phyloP scores from a whole-genome alignment of 179 eudicot species.

The Carnegiea gigantea region DNA sequence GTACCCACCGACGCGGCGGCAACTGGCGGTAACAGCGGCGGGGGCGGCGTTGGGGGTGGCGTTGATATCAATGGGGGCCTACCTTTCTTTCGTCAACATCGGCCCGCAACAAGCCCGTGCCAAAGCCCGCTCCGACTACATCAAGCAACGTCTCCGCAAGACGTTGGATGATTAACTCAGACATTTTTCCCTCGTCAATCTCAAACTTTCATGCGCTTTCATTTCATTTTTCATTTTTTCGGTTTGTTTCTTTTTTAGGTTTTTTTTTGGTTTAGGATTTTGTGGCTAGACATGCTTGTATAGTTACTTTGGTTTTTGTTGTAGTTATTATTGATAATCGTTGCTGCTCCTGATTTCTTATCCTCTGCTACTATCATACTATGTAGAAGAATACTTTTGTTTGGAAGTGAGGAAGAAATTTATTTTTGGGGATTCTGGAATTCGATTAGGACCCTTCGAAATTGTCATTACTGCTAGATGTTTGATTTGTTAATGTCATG shows the following conservation, averaged over 20 bases:
- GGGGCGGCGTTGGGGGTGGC: slow-evolving; percentile 41
- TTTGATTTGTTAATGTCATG: too few species aligned
- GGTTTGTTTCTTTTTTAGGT: background rate
- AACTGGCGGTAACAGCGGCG: slow-evolving; percentile 35
- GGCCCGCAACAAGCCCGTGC: slow-evolving; percentile 59
- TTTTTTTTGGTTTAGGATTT: background rate
- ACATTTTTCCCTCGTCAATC: background rate
- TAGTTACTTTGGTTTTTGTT: background rate
- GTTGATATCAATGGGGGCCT: slow-evolving; percentile 44
- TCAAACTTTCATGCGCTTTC: background rate
- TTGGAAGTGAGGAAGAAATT: too few species aligned
- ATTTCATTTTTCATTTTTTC: background rate
- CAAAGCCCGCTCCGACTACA: slow-evolving; percentile 52
- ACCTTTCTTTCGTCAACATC: slow-evolving; percentile 52
- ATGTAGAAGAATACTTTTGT: too few species aligned
- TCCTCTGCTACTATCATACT: too few species aligned
- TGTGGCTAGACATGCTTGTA: background rate
- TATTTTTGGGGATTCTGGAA: too few species aligned
- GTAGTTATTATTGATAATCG: too few species aligned
- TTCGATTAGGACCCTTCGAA: too few species aligned
- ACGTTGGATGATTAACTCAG: slow-evolving; percentile 42
- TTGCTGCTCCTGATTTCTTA: too few species aligned
- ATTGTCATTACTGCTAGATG: too few species aligned
- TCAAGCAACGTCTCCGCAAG: slow-evolving; percentile 57
- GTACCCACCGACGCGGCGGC: slow-evolving; percentile 50